These are phyloP conservation scores for Persicaria tinctoria DNA, from an alignment of 148 eudicot species.

Conservation along the genomic window DNA sequence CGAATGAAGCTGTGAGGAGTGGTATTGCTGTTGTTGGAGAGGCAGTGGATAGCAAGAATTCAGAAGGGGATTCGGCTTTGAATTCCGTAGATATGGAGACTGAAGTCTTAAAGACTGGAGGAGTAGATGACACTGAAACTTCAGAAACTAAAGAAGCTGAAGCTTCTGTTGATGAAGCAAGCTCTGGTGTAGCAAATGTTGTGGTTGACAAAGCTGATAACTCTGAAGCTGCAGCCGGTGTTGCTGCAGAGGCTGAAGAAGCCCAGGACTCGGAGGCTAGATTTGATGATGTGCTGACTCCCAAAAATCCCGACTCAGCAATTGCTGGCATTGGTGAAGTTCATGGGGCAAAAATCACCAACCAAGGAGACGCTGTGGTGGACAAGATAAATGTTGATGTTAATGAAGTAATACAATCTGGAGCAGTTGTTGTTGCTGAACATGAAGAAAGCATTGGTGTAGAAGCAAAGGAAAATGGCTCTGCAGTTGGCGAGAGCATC, in stretches of 20 bases:
- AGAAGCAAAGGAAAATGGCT: conserved; percentile 9
- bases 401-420: conserved; percentile 27
- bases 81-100: neutral
- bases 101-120: neutral
- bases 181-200: neutral
- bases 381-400: conserved; percentile 34
- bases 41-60: conserved; percentile 20
- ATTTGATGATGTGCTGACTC: conserved; percentile 6
- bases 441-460: neutral
- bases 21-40: conserved; percentile 28
- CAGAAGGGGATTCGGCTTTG: neutral
- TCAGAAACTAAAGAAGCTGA: neutral
- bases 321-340: conserved; percentile 13
- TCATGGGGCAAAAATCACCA: conserved; percentile 22
- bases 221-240: conserved; percentile 15
- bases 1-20: conserved; percentile 21
- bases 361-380: conserved; percentile 37
- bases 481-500: neutral
- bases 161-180: conserved; percentile 4
- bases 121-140: neutral
- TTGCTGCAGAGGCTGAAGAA: conserved; percentile 20
- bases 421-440: conserved; percentile 31
- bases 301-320: conserved; percentile 16
- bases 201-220: neutral
- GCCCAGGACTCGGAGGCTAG: conserved; percentile 13